Conservation (phyloP, 768 basidiomycete genomes). For the Grammothele lineata region DNA sequence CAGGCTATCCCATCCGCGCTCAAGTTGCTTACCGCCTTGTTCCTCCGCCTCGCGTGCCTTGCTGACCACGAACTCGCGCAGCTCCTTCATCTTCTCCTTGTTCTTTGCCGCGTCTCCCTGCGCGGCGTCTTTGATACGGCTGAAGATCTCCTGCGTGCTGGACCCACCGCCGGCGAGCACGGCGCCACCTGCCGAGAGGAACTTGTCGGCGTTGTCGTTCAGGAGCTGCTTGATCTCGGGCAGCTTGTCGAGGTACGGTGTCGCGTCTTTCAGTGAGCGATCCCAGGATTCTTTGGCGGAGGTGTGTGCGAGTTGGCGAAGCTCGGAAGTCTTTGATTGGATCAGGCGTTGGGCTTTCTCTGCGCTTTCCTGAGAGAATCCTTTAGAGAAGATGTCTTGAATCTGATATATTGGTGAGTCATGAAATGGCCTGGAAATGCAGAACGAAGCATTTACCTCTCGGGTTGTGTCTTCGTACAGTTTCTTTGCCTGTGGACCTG, state of each 20-base stretch:
- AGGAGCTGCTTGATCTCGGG: conserved; percentile 26
- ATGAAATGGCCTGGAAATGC: too few relatives aligned
- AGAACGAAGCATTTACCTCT: conserved; percentile 6
- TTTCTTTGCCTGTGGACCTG: conserved; percentile 29
- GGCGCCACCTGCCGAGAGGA: too few relatives aligned
- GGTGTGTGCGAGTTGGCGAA: conserved; percentile 21
- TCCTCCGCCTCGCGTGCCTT: conserved; percentile 25
- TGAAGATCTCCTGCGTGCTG: conserved; percentile 21
- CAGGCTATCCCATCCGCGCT: conserved; percentile 22
- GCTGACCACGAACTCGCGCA: conserved; percentile 23
- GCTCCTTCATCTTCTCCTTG: conserved; percentile 26
- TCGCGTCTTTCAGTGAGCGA: conserved; percentile 20
- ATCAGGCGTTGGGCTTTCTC: conserved; percentile 22
- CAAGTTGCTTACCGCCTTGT: conserved; percentile 4
- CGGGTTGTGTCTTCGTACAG: conserved; percentile 23
- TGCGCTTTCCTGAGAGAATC: conserved; percentile 23
- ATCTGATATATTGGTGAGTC: conserved; percentile 11
- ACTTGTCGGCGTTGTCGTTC: conserved; percentile 22
- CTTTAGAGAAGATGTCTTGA: conserved; percentile 26
- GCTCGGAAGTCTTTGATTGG: conserved; percentile 23
- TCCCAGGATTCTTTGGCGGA: conserved; percentile 26
- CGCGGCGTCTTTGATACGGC: conserved; percentile 22
- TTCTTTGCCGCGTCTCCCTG: conserved; percentile 19
- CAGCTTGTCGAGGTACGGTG: conserved; percentile 25
- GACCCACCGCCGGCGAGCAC: conserved; percentile 8